Conservation (phyloP, 108 stramenopile species). For the Cafeteria roenbergensis region DNA sequence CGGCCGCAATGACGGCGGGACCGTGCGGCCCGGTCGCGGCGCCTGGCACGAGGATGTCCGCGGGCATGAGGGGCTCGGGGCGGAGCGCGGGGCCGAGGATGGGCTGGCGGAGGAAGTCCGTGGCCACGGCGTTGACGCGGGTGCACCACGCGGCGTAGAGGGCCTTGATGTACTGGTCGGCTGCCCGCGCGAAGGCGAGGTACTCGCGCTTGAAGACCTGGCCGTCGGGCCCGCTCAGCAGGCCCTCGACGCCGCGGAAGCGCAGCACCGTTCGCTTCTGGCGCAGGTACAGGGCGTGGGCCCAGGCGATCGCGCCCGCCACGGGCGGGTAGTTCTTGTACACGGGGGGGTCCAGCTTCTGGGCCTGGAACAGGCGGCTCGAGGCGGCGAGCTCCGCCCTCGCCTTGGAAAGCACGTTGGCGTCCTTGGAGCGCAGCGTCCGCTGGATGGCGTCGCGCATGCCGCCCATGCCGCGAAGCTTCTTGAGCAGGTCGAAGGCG, state of each 20-base stretch:
- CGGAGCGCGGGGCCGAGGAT: slow-evolving; percentile 29
- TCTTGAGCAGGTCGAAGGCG: slow-evolving; percentile 55
- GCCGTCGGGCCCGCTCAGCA: slow-evolving; percentile 39
- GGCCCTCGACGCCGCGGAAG: slow-evolving; percentile 44
- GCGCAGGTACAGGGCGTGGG: slow-evolving; percentile 48
- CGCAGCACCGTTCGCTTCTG: slow-evolving; percentile 52
- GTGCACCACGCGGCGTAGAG: slow-evolving; percentile 47
- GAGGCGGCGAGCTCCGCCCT: slow-evolving; percentile 43
- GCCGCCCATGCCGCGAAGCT: slow-evolving; percentile 46
- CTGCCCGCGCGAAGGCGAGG: slow-evolving; percentile 44
- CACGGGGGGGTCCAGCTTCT: slow-evolving; percentile 25
- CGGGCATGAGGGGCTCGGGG: not conserved
- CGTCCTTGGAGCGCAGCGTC: slow-evolving; percentile 44
- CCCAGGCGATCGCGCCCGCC: slow-evolving; percentile 57
- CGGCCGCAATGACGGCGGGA: not conserved
- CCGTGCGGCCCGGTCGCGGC: not conserved
- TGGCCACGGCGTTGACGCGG: slow-evolving; percentile 28
- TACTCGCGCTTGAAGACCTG: slow-evolving; percentile 46
- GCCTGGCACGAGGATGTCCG: not conserved
- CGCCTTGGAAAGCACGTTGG: slow-evolving; percentile 53
- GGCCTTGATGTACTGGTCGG: slow-evolving; percentile 38
- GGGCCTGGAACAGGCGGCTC: slow-evolving; percentile 22
- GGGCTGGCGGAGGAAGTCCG: slow-evolving; percentile 46
- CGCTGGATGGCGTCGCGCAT: slow-evolving; percentile 35
- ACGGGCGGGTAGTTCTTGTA: slow-evolving; percentile 56